Conservation (phyloP, 73 alveolate genomes). For the Chromera velia region DNA sequence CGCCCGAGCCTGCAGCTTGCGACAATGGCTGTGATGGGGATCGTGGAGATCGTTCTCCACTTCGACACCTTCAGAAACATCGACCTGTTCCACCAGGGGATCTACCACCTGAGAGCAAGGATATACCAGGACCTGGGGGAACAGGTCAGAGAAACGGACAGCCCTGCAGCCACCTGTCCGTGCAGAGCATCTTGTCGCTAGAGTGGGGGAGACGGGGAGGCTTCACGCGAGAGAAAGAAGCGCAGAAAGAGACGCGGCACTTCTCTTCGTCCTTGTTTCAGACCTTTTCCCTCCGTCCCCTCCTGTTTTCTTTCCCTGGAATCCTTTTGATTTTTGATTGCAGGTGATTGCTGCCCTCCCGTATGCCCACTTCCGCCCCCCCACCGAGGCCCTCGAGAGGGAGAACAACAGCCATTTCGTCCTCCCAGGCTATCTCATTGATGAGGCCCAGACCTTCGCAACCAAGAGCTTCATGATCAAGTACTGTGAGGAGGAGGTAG, state of each 20-base stretch:
- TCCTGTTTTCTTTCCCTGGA: too few species aligned
- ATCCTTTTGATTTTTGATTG: not conserved
- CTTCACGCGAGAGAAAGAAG: too few species aligned
- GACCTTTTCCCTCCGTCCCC: not conserved
- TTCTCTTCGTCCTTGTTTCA: too few species aligned
- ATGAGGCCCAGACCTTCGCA: conserved; percentile 46
- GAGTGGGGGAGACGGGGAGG: too few species aligned
- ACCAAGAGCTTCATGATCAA: conserved; percentile 75
- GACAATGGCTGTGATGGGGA: conserved; percentile 62
- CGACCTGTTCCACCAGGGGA: conserved; percentile 65
- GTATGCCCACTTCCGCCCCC: not conserved
- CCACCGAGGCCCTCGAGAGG: too few species aligned
- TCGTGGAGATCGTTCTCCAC: conserved; percentile 52
- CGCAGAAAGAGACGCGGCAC: too few species aligned
- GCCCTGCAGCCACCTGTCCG: not conserved
- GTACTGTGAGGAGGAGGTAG: conserved; percentile 79
- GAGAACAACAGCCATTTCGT: conserved; percentile 9
- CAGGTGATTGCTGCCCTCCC: not conserved
- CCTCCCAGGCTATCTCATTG: conserved; percentile 29
- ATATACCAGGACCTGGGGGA: conserved; percentile 47
- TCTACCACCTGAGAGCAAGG: conserved; percentile 52
- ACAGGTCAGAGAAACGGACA: not conserved
- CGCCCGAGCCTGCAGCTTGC: too few species aligned
- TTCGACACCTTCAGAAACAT: conserved; percentile 66
- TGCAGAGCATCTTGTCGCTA: not conserved